phyloP scores from a whole-genome alignment of 768 basidiomycete genomes.

The Psilocybe subaeruginosa region DNA sequence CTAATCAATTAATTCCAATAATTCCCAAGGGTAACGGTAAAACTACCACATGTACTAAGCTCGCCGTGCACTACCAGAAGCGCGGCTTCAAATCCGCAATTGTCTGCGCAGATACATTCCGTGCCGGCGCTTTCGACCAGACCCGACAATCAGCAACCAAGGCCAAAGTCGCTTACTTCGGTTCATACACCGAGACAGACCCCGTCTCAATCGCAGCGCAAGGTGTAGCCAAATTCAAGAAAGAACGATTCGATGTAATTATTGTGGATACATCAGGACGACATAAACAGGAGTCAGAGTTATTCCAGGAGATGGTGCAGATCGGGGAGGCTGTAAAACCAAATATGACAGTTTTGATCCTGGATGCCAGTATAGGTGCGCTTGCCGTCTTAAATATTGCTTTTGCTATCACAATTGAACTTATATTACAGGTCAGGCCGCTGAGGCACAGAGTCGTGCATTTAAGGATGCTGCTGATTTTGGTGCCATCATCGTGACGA shows the following conservation, averaged over 20 bases:
- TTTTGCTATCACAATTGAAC: background rate
- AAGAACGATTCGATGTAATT: conserved; percentile 97
- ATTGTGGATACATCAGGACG: conserved; percentile 98
- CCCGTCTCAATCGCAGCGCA: conserved; percentile 94
- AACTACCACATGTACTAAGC: conserved; percentile 98
- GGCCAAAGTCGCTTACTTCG: conserved; percentile 98
- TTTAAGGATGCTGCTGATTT: conserved; percentile 99
- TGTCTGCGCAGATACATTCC: conserved; percentile 99
- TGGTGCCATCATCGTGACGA: conserved; percentile 98
- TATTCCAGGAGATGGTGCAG: conserved; percentile 98
- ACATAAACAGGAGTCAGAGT: conserved; percentile 95
- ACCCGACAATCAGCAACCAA: conserved; percentile 98
- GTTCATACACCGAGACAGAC: conserved; percentile 98
- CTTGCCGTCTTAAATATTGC: background rate
- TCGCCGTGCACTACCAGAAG: conserved; percentile 96
- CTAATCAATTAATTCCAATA: background rate
- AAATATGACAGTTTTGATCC: conserved; percentile 92
- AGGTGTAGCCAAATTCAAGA: conserved; percentile 96
- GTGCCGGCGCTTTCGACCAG: conserved; percentile 99
- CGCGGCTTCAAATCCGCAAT: conserved; percentile 97
- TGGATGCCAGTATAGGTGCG: conserved; percentile 95
- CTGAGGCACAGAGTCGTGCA: conserved; percentile 92
- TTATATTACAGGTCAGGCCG: conserved; percentile 78
- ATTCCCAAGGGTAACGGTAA: conserved; percentile 87
- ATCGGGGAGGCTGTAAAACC: conserved; percentile 94